phyloP scores from a whole-genome alignment of 306 rosid genomes.

The Inga oerstediana region DNA sequence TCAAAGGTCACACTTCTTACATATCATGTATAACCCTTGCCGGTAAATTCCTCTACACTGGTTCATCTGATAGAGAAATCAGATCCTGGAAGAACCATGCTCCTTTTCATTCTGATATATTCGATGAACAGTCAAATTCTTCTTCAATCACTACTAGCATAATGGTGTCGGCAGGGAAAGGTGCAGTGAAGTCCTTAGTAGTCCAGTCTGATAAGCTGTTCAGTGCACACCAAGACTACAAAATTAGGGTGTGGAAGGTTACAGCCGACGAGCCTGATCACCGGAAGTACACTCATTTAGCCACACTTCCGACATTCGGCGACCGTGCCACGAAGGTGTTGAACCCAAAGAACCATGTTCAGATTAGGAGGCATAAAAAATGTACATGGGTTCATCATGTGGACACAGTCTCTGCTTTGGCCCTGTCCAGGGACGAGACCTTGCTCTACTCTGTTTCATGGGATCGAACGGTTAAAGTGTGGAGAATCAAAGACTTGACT shows the following conservation, averaged over 20 bases:
- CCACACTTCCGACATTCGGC: slow-evolving; percentile 80
- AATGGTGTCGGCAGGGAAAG: slow-evolving; percentile 60
- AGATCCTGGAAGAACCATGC: slow-evolving; percentile 47
- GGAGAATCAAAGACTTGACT: slow-evolving; percentile 70
- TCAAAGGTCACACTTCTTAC: slow-evolving; percentile 64
- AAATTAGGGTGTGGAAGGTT: slow-evolving; percentile 87
- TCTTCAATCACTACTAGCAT: slow-evolving; percentile 28
- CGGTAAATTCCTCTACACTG: slow-evolving; percentile 71
- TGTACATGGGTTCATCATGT: slow-evolving; percentile 95
- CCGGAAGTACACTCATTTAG: slow-evolving; percentile 58
- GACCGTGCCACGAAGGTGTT: slow-evolving; percentile 71
- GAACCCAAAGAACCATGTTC: slow-evolving; percentile 68
- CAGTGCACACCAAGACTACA: slow-evolving; percentile 92
- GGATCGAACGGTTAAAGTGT: slow-evolving; percentile 87
- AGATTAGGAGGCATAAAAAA: slow-evolving; percentile 81
- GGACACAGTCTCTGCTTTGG: slow-evolving; percentile 75
- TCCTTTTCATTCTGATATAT: slow-evolving; percentile 24
- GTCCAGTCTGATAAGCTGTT: slow-evolving; percentile 64
- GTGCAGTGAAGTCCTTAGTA: slow-evolving; percentile 81
- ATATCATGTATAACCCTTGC: slow-evolving; percentile 64
- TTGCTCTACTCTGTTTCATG: slow-evolving; percentile 86
- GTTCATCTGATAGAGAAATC: slow-evolving; percentile 84
- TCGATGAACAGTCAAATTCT: slow-evolving; percentile 13
- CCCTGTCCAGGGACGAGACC: slow-evolving; percentile 66
- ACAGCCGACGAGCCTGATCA: neutral